A percentile compares a stretch with the other conserved stretches of the same genome.
Evolutionary conservation across 2,329 filamentous ascomycete species (phyloP).

Genomic region (Epichloe sp.): DNA sequence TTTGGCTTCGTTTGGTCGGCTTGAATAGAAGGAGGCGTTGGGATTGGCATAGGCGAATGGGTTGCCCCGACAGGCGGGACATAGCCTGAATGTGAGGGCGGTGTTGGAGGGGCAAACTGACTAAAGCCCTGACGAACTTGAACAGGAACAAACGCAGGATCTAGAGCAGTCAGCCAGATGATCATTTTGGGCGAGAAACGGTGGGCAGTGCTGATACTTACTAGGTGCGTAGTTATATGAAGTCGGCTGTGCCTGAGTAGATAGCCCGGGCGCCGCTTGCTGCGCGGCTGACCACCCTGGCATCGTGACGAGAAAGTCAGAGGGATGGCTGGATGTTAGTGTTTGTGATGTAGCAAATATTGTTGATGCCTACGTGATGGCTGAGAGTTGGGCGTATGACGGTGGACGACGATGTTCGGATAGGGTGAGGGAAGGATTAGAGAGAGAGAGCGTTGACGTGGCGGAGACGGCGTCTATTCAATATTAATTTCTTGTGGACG

Average conservation of each 20-base stretch:
- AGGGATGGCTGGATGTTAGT: conserved; percentile 6
- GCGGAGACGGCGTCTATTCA: not conserved
- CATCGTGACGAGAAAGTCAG: conserved; percentile 17
- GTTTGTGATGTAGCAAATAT: not conserved
- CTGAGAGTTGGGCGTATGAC: not conserved
- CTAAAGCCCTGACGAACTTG: conserved; percentile 48
- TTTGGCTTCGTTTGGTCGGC: conserved; percentile 37
- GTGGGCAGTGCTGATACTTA: conserved; percentile 14
- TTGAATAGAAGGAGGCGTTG: conserved; percentile 14
- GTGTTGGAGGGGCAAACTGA: conserved; percentile 27
- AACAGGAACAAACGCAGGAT: conserved; percentile 47
- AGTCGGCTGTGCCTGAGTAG: conserved; percentile 21
- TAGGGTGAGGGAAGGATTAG: not conserved
- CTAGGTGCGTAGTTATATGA: conserved; percentile 27
- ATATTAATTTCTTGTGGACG: not conserved
- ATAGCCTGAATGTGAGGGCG: conserved; percentile 19
- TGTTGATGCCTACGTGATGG: not conserved
- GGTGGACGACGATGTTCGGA: not conserved
- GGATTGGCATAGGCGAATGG: conserved; percentile 17
- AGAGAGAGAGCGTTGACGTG: not conserved
- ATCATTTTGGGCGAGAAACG: not conserved
- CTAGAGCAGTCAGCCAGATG: conserved; percentile 18
- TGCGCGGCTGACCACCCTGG: conserved; percentile 24
- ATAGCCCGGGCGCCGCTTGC: conserved; percentile 28
- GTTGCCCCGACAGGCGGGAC: conserved; percentile 14